Base-by-base conservation (phyloP, 2,329 filamentous ascomycete genomes). In the Capronia epimyces region DNA sequence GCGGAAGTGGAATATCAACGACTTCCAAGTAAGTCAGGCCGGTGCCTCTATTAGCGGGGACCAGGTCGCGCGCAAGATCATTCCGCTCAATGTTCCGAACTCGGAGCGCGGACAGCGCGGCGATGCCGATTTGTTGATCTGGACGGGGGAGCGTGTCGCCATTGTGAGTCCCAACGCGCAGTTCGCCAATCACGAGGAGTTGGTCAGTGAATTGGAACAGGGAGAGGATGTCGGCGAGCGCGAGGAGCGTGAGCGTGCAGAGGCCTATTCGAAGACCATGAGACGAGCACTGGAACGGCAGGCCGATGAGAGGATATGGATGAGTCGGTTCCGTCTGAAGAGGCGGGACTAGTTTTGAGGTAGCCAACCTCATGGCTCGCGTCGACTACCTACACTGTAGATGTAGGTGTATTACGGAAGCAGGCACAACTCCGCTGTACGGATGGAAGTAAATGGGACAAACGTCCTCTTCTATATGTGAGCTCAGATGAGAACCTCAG, bases 61-160 rank as follows among this genome's bases (percentile, higher is more conserved):
- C 32, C 46, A 48, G 44, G 52, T 56, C 41, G 49, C 29, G 31
- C 45, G 32, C 40, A 63, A 50, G 43, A 57, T 62, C 27, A 60
- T 60, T 4, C 59, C 61, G 7, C 56, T 60, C 68, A 71, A 55
- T 70, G 79, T 81, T 1, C 73, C 80, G 52, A 78, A 76, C 60
- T 75, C 79, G 53, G 62, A 67, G 42, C 65, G 69, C 21, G 70
- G 71, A 37, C 69, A 71, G 36, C 42, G 85, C 81, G 46, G 89
- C 93, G 59, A 84, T 93, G 52, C 88, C 85, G 84, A 91, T 60
- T 68, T 96, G 10, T 67, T 95, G 3, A 75, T 95, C 41, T 95
- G 89, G 89, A 95, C 89, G 0, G 90, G 89, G 15, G 89, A 95
- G 52, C 83, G 83, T 57, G 71, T 95, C 41, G 90, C 89, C 0